Evolutionary conservation across 345 rosid genomes (phyloP).

Genomic region (Boechera stricta): DNA sequence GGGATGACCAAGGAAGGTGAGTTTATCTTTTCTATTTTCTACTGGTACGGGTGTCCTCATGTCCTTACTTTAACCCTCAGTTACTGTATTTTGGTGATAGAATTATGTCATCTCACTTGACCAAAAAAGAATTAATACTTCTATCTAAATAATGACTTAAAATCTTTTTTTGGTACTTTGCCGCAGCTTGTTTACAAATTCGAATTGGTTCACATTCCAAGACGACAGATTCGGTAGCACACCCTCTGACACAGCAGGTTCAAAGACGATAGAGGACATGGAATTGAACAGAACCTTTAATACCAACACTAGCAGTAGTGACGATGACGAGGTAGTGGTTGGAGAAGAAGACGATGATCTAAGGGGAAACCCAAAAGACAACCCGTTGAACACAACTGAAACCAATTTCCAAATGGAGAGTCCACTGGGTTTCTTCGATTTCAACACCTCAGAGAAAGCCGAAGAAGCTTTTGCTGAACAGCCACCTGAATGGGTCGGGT

Average conservation of each 20-base stretch:
- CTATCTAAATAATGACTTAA: slow-evolving; percentile 16
- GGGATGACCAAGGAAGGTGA: slow-evolving; percentile 98
- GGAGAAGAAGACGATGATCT: slow-evolving; percentile 86
- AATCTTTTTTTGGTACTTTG: neutral
- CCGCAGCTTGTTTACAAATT: slow-evolving; percentile 88
- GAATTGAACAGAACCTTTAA: slow-evolving; percentile 65
- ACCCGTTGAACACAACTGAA: slow-evolving; percentile 21
- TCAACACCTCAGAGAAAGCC: slow-evolving; percentile 50
- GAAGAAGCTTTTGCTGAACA: slow-evolving; percentile 69
- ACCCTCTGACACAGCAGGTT: slow-evolving; percentile 57
- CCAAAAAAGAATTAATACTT: neutral
- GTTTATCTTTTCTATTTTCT: slow-evolving; percentile 10
- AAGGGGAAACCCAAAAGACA: slow-evolving; percentile 54
- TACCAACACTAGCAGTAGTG: slow-evolving; percentile 47
- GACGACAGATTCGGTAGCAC: slow-evolving; percentile 70
- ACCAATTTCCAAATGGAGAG: slow-evolving; percentile 39
- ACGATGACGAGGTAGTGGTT: slow-evolving; percentile 96
- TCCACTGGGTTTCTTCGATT: slow-evolving; percentile 51
- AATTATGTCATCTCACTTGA: neutral
- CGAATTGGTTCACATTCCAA: slow-evolving; percentile 98
- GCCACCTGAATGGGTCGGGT: slow-evolving; percentile 86
- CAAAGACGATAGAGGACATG: slow-evolving; percentile 67
- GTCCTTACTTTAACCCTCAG: neutral
- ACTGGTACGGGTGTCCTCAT: neutral
- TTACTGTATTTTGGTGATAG: slow-evolving; percentile 4